phyloP scores from a whole-genome alignment of 139 green algal species.

The Spirogloea muscicola region DNA sequence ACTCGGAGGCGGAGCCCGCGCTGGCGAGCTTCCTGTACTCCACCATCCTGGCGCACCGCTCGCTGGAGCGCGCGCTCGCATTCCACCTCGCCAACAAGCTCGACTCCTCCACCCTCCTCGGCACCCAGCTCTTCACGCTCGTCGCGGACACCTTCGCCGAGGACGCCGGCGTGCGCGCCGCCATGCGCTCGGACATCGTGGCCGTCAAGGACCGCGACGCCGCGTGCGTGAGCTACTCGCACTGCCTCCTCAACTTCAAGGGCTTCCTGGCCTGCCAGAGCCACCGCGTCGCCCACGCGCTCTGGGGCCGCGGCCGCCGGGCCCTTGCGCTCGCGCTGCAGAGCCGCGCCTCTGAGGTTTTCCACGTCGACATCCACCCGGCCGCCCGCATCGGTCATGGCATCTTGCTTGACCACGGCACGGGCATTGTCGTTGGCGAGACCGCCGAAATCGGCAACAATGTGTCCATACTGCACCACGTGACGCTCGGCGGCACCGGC shows the following conservation, averaged over 20 bases:
- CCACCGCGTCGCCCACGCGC: slow-evolving; percentile 50
- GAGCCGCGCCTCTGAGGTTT: slow-evolving; percentile 40
- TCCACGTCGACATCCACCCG: slow-evolving; percentile 56
- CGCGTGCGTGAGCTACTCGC: slow-evolving; percentile 50
- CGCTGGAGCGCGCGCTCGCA: slow-evolving; percentile 73
- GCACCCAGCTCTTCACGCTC: slow-evolving; percentile 85
- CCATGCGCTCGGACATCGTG: slow-evolving; percentile 42
- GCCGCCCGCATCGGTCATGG: slow-evolving; percentile 41
- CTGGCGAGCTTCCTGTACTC: slow-evolving; percentile 88
- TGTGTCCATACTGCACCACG: slow-evolving; percentile 55
- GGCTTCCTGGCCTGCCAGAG: slow-evolving; percentile 54
- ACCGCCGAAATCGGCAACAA: slow-evolving; percentile 58
- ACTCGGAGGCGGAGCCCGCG: slow-evolving; percentile 70
- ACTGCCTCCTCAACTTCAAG: slow-evolving; percentile 60
- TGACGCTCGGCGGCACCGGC: slow-evolving; percentile 54
- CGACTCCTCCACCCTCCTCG: slow-evolving; percentile 75
- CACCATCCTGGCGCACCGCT: slow-evolving; percentile 84
- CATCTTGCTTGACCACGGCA: slow-evolving; percentile 53
- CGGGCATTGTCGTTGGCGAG: slow-evolving; percentile 56
- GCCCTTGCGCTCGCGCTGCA: slow-evolving; percentile 53
- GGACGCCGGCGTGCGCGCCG: slow-evolving; percentile 5
- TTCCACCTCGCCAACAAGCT: slow-evolving; percentile 96
- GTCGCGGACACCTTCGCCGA: slow-evolving; percentile 52
- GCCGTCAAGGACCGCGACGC: slow-evolving; percentile 55
- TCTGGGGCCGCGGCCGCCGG: slow-evolving; percentile 43